Evolutionary conservation across 768 basidiomycete genomes (phyloP), one percentile per base, ranked within the genome.

Genomic region (Pisolithus orientalis): DNA sequence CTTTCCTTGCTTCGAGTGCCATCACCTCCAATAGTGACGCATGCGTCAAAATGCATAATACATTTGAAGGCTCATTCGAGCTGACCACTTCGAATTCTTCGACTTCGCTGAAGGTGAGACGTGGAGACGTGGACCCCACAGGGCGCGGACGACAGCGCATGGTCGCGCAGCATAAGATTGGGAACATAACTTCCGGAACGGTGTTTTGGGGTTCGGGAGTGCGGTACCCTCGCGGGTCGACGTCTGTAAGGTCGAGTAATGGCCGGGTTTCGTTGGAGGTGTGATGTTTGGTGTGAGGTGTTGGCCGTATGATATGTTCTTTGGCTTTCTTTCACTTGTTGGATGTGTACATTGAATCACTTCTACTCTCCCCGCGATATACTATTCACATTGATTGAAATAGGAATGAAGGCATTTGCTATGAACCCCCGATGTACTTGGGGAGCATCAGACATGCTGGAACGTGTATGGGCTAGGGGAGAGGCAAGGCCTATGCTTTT

Each of bases 61-160:
- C 72, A 14, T 78, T 61, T 49, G 75, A 79, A 49, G 77, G 77
- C 39, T 48, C 50, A 17, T 76, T 72, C 55, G 56, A 55, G 6
- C 54, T 72, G 25, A 13, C 43, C 37, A 69, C 73, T 37, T 63
- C 63, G 7, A 67, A 67, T 1, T 3, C 24, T 0, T 42, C 39
- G 1, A 34, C 59, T 1, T 40, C 7, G 31, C 4, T 45, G 21
- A 10, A 29, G 28, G 60, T 66, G 10, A 16, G 31, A 3, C 46
- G 21, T 7, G 44, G 44, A 45, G 44, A 57, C 0, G 54, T 39
- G 48, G 70, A 70, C 53, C 70, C 73, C 21, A 57, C 65, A 0
- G 66, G 73, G 25, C 53, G 44, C 24, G 66, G 67, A 1, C 60
- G 74, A 39, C 50, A 52, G 0, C 66, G 76, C 0, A 21, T 52